Evolutionary conservation across 2,329 filamentous ascomycete species (phyloP), one percentile per base, ranked within the genome.

Genomic region (Lizonia empirigonia): DNA sequence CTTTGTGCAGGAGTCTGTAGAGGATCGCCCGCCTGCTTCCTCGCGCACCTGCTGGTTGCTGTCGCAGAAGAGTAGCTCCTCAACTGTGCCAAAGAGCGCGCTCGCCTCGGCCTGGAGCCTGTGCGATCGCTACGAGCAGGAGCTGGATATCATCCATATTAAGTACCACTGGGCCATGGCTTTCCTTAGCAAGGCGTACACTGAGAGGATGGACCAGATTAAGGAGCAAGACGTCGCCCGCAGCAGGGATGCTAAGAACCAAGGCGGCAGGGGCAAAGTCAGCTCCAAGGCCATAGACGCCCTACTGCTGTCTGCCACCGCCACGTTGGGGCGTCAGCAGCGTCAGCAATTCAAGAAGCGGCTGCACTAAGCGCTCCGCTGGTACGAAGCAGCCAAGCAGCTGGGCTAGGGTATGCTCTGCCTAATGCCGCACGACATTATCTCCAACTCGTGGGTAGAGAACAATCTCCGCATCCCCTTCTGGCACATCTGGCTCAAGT

Each of bases 61-160:
- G 20, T 42, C 23, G 18, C 23, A 35, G 34, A 26, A 29, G n/a
- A n/a, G 23, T 12, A 27, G 37, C 22, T 10, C 32, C 34, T 42
- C 13, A 22, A 22, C 18, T 2, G 10, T 18, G 10, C 5, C 24
- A 10, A 4, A 50, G 18, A 35, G 23, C 20, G 41, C 16, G 18
- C 38, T 46, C 7, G 18, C 30, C 18, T 35, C 33, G 6, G 41
- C 42, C 36, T 52, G 36, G 49, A 36, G 20, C 32, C 27, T 41
- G 18, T 52, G 42, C 19, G 16, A 35, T 4, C n/a, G 34, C 22
- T 52, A 41, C n/a, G 10, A 52, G 32, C 13, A 35, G 33, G n/a
- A 41, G 41, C n/a, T 52, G 29, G 29, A 35, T 5, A 32, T 36
- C 5, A 36, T 53, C 12, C 19, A 47, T 7, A 53, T 47, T 34